Percentiles rank a stretch among this genome's conserved stretches.
Conservation (phyloP, 495 filamentous ascomycete genomes). For the Penicillium simplicissimum region DNA sequence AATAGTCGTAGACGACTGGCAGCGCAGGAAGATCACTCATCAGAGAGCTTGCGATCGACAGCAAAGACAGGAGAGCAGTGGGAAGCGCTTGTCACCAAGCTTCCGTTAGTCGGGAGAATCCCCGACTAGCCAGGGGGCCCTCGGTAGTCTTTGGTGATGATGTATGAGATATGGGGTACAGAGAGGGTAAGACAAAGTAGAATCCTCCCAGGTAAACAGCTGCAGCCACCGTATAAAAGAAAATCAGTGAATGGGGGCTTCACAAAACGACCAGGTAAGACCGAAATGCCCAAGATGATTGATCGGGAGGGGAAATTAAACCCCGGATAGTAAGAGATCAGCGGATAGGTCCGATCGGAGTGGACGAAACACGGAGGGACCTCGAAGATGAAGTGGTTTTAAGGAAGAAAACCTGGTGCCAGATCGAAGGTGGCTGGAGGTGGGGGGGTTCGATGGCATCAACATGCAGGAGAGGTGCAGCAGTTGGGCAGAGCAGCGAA, state of each 20-base stretch:
- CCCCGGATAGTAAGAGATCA: conserved; percentile 18
- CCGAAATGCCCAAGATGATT: conserved; percentile 22
- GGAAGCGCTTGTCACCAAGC: conserved; percentile 5
- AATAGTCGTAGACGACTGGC: conserved; percentile 19
- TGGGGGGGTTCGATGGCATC: conserved; percentile 29
- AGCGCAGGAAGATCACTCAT: conserved; percentile 19
- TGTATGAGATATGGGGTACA: conserved; percentile 4
- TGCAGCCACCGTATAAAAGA: conserved; percentile 8
- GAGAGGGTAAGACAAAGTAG: conserved; percentile 8
- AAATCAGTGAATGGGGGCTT: not conserved
- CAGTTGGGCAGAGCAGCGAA: conserved; percentile 34
- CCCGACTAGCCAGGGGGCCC: too few species aligned
- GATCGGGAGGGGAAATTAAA: conserved; percentile 11
- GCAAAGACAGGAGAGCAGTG: conserved; percentile 23
- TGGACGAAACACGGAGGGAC: not conserved
- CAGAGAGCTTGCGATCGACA: conserved; percentile 10
- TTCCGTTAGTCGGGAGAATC: not conserved
- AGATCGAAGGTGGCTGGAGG: conserved; percentile 21
- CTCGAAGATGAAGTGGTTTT: conserved; percentile 2
- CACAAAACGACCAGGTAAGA: conserved; percentile 1
- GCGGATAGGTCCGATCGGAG: conserved; percentile 20
- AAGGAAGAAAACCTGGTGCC: conserved; percentile 24
- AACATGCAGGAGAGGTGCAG: conserved; percentile 16
- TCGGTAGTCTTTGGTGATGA: not conserved
- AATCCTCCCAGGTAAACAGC: not conserved